Evolutionary conservation across 805 yeast species (phyloP).

Genomic region (Candida ascalaphidarum): DNA sequence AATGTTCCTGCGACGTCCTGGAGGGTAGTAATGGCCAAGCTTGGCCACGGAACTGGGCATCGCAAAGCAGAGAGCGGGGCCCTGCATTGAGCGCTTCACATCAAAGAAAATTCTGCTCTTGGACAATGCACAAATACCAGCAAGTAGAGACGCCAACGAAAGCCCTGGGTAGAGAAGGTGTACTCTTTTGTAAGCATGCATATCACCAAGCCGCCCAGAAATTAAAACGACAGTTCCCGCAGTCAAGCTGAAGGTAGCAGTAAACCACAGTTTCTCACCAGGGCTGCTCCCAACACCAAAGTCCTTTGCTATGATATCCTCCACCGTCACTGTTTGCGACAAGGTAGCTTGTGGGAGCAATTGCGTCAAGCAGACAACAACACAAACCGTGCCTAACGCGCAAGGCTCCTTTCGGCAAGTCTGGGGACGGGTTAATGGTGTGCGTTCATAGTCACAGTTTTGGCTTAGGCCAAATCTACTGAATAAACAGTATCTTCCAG

Average conservation of each 20-base stretch:
- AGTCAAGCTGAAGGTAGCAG: slow-evolving; percentile 24
- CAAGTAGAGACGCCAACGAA: slow-evolving; percentile 13
- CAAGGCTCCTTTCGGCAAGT: no score
- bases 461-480: no score
- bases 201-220: slow-evolving; percentile 26
- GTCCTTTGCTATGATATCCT: slow-evolving; percentile 10
- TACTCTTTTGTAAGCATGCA: slow-evolving; percentile 24
- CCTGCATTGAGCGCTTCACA: slow-evolving; percentile 23
- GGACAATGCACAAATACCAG: slow-evolving; percentile 19
- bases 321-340: slow-evolving; percentile 18
- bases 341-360: slow-evolving; percentile 21
- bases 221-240: slow-evolving; percentile 28
- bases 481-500: no score
- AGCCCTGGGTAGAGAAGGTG: slow-evolving; percentile 13
- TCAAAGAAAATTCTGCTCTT: slow-evolving; percentile 16
- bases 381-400: no score
- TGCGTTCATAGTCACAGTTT: no score
- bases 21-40: slow-evolving; percentile 22
- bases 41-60: slow-evolving; percentile 27
- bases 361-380: slow-evolving; percentile 20
- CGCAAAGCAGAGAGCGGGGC: slow-evolving; percentile 24
- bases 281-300: slow-evolving; percentile 15
- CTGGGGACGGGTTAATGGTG: no score
- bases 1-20: slow-evolving; percentile 10
- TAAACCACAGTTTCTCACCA: slow-evolving; percentile 27